Conservation (phyloP, 2,329 filamentous ascomycete species). For the Pleoardoris graminearum region DNA sequence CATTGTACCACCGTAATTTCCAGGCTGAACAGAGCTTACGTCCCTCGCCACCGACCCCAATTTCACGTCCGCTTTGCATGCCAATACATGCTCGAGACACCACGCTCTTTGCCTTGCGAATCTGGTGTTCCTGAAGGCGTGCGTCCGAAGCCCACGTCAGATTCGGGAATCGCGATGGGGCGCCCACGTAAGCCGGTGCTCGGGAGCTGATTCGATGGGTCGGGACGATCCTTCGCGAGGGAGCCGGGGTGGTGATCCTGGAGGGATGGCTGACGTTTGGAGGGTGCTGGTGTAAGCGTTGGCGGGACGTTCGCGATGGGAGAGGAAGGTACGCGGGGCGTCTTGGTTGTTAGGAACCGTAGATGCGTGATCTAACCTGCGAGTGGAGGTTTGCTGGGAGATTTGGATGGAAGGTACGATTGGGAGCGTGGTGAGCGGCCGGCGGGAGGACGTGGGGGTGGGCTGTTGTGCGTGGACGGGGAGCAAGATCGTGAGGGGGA, state of each 20-base stretch:
- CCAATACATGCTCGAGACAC: not conserved
- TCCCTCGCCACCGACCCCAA: not conserved
- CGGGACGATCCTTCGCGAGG: conserved; percentile 10
- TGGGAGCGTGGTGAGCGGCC: too few species aligned
- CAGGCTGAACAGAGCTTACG: not conserved
- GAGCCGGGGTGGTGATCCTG: not conserved
- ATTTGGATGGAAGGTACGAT: not conserved
- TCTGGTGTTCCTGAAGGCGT: not conserved
- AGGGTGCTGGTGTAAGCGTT: not conserved
- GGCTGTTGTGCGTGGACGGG: too few species aligned
- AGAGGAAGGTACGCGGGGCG: not conserved
- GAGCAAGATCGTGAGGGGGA: too few species aligned
- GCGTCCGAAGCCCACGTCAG: conserved; percentile 2
- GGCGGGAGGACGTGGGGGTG: too few species aligned
- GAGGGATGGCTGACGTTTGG: not conserved
- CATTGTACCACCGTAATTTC: not conserved
- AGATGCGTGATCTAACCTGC: not conserved
- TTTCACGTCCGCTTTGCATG: not conserved
- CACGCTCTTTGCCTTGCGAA: not conserved
- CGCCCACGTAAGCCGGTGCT: conserved; percentile 8
- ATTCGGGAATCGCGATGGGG: not conserved
- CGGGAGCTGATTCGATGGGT: conserved; percentile 4
- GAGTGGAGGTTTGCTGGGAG: not conserved
- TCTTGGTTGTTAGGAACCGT: not conserved
- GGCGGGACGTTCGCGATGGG: not conserved